phyloP scores from a whole-genome alignment of 2,329 filamentous ascomycete species.

The Cercospora nicotianae region DNA sequence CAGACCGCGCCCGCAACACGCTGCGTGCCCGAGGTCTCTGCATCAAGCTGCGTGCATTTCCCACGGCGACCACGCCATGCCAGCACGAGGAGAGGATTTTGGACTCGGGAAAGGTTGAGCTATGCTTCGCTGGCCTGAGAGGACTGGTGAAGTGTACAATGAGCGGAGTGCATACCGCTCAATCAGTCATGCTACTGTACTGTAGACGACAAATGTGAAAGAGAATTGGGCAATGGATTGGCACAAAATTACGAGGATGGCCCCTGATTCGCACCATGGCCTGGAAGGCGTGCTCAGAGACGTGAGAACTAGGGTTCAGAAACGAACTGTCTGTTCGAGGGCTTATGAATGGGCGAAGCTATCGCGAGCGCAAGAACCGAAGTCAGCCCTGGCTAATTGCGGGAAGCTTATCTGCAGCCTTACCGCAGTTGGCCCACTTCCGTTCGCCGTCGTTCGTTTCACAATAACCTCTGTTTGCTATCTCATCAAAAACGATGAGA shows the following conservation, averaged over 20 bases:
- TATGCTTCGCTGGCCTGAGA: neutral
- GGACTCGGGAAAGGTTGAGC: neutral
- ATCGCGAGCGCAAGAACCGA: neutral
- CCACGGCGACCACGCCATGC: neutral
- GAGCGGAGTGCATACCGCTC: neutral
- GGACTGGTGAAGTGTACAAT: neutral
- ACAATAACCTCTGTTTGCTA: neutral
- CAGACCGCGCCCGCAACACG: too few species aligned
- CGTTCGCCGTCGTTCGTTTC: neutral
- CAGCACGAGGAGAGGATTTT: neutral
- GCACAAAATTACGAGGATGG: neutral
- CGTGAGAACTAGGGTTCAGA: neutral
- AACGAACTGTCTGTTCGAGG: neutral
- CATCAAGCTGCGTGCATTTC: neutral
- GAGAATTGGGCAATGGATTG: neutral
- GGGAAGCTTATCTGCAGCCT: neutral
- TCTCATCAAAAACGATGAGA: neutral
- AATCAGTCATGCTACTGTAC: neutral
- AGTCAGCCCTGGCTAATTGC: neutral
- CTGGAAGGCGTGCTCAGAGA: neutral
- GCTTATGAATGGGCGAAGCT: neutral
- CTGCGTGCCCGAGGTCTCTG: neutral
- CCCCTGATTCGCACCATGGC: neutral
- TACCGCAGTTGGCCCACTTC: neutral
- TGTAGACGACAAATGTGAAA: neutral